Base-by-base conservation (phyloP, 2,329 filamentous ascomycete species). In the Trichoderma afroharzianum region DNA sequence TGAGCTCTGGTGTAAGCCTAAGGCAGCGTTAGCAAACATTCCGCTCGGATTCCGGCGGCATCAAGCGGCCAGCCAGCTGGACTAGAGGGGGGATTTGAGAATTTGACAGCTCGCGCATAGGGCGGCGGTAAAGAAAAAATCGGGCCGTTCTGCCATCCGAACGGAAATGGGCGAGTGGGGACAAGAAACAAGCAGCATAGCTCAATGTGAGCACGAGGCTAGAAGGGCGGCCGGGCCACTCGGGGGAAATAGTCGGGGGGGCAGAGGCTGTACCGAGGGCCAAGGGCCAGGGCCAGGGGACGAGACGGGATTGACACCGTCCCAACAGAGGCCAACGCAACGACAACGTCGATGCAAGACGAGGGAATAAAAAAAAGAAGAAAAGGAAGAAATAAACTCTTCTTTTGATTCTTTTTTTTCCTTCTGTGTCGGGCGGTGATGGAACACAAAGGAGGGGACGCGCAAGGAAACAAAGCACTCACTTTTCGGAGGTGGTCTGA, bases 1-100 rank as follows among this genome's bases (percentile, higher is more conserved):
- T 82, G 73, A 89, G 81, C 77, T 90, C 88, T 66, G 88, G 87
- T 9, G 87, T 88, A 66, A 90, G 79, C 75, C 83, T 84, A 75
- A 64, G 73, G 69, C 57, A 63, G 55, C 39, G 75, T 80, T 76
- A 79, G 78, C 71, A 74, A 61, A 33, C 4, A 32, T 59, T 72
- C 50, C 50, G 62, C 72, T 78, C 73, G 76, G 74, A 72, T 72
- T 75, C 70, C 69, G 71, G 69, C 73, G 63, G 63, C 70, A 57
- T 68, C 63, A 68, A 68, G 30, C 30, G 58, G 14, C 18, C 15
- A 7, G 64, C 63, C 63, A 67, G 21, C 21, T 24, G 43, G 14
- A 39, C 39, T 39, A 18, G 26, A 14, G 11, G 32, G 26, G 8
- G 32, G 36, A 24, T 12, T 26, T 30, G 57, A n/a, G 36, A 39